Evolutionary conservation across 345 rosid genomes (phyloP).

Genomic region (Anacardium occidentale): DNA sequence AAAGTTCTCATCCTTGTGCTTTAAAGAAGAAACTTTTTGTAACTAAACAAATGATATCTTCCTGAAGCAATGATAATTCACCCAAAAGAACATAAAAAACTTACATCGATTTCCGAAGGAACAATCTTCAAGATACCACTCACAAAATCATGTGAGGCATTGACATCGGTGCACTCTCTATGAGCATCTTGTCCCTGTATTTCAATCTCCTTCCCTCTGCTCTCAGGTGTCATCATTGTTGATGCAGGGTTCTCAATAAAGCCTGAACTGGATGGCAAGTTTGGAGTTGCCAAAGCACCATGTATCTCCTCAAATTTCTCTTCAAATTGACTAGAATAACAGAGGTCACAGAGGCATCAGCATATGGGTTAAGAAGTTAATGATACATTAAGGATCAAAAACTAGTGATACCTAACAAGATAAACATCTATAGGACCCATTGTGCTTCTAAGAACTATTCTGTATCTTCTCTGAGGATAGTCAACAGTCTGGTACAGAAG

Average conservation of each 20-base stretch:
- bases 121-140: slow-evolving; percentile 94
- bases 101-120: slow-evolving; percentile 85
- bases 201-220: slow-evolving; percentile 52
- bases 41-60: not conserved
- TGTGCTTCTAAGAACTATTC: slow-evolving; percentile 91
- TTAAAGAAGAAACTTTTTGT: not conserved
- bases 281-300: slow-evolving; percentile 53
- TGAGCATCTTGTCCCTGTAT: slow-evolving; percentile 49
- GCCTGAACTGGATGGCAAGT: slow-evolving; percentile 51
- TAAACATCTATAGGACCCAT: slow-evolving; percentile 99
- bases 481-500: slow-evolving; percentile 67
- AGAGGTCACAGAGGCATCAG: slow-evolving; percentile 10
- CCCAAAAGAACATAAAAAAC: slow-evolving; percentile 27
- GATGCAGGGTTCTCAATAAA: slow-evolving; percentile 44
- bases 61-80: not conserved
- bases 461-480: slow-evolving; percentile 84
- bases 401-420: slow-evolving; percentile 74
- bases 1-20: not conserved
- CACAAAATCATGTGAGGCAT: slow-evolving; percentile 65
- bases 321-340: slow-evolving; percentile 68
- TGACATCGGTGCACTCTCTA: slow-evolving; percentile 50
- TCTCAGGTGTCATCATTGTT: slow-evolving; percentile 36
- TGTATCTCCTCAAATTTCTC: slow-evolving; percentile 85
- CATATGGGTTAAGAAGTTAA: not conserved
- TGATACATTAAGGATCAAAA: slow-evolving; percentile 12